Evolutionary conservation across 2,329 filamentous ascomycete genomes (phyloP), one percentile per base, ranked within the genome.

Genomic region (Annulohypoxylon truncatum): DNA sequence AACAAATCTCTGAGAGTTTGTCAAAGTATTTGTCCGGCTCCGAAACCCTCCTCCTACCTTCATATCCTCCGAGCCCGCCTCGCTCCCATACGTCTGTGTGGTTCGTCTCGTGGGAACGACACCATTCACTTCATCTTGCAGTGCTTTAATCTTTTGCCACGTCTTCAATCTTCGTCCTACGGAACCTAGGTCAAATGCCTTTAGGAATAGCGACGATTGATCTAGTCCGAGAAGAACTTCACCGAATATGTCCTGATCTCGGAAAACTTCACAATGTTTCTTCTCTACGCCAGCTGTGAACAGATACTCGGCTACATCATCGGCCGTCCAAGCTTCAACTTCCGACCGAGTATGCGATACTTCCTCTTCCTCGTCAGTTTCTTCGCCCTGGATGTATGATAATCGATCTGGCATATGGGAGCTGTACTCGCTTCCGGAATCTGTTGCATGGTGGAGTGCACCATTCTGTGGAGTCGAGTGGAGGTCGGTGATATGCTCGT

Each of bases 161-260:
- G 94, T 97, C 78, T 96, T 96, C 67, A 98, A 81, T 66, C 95
- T 87, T 61, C 93, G 87, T 7, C 95, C 95, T 72, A 98, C 94
- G 2, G 94, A 93, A 15, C 95, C 95, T 71, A 98, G 85, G 72
- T 97, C 93, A 73, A 97, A 97, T 48, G 96, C 94, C 76, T 97
- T 97, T 82, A 98, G 90, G 77, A 97, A 97, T 13, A 98, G 85
- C 38, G 96, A 96, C 61, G 93, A 92, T 80, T 97, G 95, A 73
- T 97, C 94, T 93, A 98, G 97, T 56, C 92, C 93, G 55, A 99
- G 81, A 38, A 99, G 82, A 3, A 98, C 95, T 74, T 98, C 94
- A 51, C 96, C 96, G 1, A 92, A 90, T 62, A 99, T 98, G 78
- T 99, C 96, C 79, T 99, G 95, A 74, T 98, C 94, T 72, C 91